These are phyloP conservation scores for Boletus speciosus DNA, from an alignment of 768 basidiomycete species.

Conservation along the genomic window DNA sequence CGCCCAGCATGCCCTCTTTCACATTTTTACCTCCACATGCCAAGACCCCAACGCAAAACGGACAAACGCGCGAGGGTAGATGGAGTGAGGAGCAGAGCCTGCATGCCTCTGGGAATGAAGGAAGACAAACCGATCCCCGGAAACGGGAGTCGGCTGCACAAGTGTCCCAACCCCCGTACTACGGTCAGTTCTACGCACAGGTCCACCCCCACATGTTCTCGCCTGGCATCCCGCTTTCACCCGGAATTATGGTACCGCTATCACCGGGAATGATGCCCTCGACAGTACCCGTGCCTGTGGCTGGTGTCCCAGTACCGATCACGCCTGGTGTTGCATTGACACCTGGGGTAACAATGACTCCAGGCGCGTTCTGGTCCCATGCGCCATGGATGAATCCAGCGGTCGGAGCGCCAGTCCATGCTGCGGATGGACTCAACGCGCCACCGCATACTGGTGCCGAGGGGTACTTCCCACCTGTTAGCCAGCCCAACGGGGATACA, in stretches of 20 bases:
- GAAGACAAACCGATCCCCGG: neutral
- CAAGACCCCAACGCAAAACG: slow-evolving; percentile 21
- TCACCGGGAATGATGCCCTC: slow-evolving; percentile 24
- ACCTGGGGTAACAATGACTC: slow-evolving; percentile 68
- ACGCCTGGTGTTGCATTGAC: slow-evolving; percentile 36
- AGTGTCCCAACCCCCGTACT: slow-evolving; percentile 9
- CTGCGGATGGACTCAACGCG: slow-evolving; percentile 14
- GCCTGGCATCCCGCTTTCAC: slow-evolving; percentile 31
- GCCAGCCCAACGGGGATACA: slow-evolving; percentile 17
- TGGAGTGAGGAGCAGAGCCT: slow-evolving; percentile 1
- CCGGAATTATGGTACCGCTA: slow-evolving; percentile 28
- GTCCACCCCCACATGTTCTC: slow-evolving; percentile 28
- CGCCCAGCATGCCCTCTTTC: slow-evolving; percentile 97
- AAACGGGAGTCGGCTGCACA: slow-evolving; percentile 9
- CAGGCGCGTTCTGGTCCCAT: slow-evolving; percentile 70
- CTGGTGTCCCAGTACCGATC: slow-evolving; percentile 23
- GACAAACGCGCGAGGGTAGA: neutral
- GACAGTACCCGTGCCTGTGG: slow-evolving; percentile 18
- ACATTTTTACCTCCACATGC: slow-evolving; percentile 64
- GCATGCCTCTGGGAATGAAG: slow-evolving; percentile 4
- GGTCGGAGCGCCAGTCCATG: slow-evolving; percentile 56
- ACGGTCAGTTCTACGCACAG: slow-evolving; percentile 19
- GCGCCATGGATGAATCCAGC: slow-evolving; percentile 55
- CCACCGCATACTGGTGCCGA: slow-evolving; percentile 13
- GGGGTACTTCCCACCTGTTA: slow-evolving; percentile 45